Evolutionary conservation across 2,329 filamentous ascomycete species (phyloP), one percentile per base, ranked within the genome.

Genomic region (Fusarium xylarioides): DNA sequence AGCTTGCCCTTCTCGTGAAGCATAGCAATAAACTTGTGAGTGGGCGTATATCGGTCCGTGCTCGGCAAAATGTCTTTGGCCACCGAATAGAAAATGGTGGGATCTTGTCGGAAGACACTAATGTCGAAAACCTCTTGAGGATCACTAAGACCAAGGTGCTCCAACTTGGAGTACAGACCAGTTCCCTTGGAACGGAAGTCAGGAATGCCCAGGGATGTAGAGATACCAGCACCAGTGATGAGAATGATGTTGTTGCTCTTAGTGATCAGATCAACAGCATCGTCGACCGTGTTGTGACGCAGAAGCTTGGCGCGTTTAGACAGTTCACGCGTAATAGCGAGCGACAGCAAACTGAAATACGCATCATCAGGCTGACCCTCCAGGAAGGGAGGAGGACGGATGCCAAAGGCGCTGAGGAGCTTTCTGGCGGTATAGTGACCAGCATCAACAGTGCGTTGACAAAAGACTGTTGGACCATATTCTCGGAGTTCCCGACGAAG

Each of bases 81-180:
- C 52, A 98, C 90, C 4, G 91, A 92, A 85, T 97, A 99, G 85
- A 99, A 99, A 73, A 95, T 93, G 73, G 87, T 89, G 4, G 96
- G 96, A 79, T 98, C 93, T 53, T 95, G 89, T 76, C 91, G 91
- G 82, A 99, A 99, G 74, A 95, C 87, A 58, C 90, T 83, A 72
- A 98, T 96, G 83, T 97, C 94, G 79, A 99, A 99, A 32, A 98
- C 95, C 79, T 98, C 95, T 80, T 98, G 95, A 2, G 95, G 95
- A 77, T 98, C 95, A 71, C 86, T 90, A 68, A 92, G 84, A 11
- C 94, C 95, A 68, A 96, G 88, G 77, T 94, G 90, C 76, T 90
- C 91, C 57, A 98, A 86, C 79, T 95, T 92, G 50, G 94, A 92
- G 83, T 98, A 98, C 63, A 98, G 91, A 55, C 95, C 95, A 3